Evolutionary conservation across 768 basidiomycete species (phyloP).

Genomic region (Tricholoma sp.): DNA sequence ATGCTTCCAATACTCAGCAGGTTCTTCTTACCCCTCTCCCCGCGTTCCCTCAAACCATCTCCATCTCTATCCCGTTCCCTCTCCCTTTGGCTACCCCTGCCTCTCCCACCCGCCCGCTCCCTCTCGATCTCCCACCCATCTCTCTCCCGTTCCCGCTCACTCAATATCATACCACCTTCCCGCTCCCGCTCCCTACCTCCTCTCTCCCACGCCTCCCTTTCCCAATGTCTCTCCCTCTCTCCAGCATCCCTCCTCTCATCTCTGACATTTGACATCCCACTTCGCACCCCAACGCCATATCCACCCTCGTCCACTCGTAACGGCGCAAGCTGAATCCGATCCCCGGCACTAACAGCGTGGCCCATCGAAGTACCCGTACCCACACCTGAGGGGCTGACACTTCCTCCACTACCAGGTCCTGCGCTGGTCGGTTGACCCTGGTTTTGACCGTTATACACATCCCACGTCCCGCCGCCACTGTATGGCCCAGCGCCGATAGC

Average conservation of each 20-base stretch:
- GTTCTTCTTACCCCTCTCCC: constrained; percentile 49
- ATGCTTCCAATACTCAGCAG: constrained; percentile 67
- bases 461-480: background rate
- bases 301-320: constrained; percentile 27
- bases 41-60: constrained; percentile 14
- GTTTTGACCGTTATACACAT: constrained; percentile 4
- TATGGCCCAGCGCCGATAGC: background rate
- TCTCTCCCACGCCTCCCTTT: constrained; percentile 18
- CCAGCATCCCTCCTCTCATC: constrained; percentile 10
- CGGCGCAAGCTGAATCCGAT: constrained; percentile 55
- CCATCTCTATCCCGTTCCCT: constrained; percentile 10
- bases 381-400: constrained; percentile 2
- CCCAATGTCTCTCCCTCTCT: constrained; percentile 8
- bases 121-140: constrained; percentile 12
- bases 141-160: constrained; percentile 18
- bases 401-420: background rate
- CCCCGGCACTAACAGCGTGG: constrained; percentile 16
- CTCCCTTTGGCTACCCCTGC: constrained; percentile 2
- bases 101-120: constrained; percentile 12
- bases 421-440: background rate
- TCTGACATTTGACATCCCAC: constrained; percentile 6
- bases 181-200: constrained; percentile 12
- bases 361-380: constrained; percentile 12
- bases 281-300: constrained; percentile 16
- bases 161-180: background rate